phyloP scores from a whole-genome alignment of 306 rosid species.

The Ochetophila trinervis region DNA sequence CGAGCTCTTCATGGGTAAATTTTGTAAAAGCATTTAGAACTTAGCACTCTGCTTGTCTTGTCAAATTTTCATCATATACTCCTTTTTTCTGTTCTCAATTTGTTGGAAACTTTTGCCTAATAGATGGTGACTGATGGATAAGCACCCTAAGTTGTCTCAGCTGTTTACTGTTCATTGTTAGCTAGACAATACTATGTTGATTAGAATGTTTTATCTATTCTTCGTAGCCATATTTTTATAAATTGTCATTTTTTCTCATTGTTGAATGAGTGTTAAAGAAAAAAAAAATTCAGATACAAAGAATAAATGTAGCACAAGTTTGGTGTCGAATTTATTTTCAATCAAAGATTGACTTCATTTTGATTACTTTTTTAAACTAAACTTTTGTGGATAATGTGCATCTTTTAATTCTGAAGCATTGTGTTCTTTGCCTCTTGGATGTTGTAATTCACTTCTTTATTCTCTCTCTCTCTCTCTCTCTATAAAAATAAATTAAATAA shows the following conservation, averaged over 20 bases:
- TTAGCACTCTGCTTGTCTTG: constrained; percentile 10
- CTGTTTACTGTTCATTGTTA: constrained; percentile 4
- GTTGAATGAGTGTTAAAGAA: too few relatives aligned
- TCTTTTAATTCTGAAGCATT: too few relatives aligned
- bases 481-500: too few relatives aligned
- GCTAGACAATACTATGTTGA: constrained; percentile 6
- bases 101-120: not conserved
- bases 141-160: not conserved
- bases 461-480: not conserved
- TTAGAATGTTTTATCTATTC: not conserved
- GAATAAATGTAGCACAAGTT: too few relatives aligned
- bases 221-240: not conserved
- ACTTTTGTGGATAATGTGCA: too few relatives aligned
- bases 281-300: too few relatives aligned
- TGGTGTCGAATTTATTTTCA: too few relatives aligned
- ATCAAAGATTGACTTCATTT: too few relatives aligned
- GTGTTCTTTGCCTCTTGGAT: too few relatives aligned
- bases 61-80: constrained; percentile 7
- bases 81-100: constrained; percentile 18
- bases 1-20: constrained; percentile 73
- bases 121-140: not conserved
- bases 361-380: too few relatives aligned
- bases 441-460: too few relatives aligned
- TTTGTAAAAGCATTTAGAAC: not conserved
- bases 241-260: not conserved